Conservation (phyloP, 345 rosid species). For the Carallia pectinifolia region DNA sequence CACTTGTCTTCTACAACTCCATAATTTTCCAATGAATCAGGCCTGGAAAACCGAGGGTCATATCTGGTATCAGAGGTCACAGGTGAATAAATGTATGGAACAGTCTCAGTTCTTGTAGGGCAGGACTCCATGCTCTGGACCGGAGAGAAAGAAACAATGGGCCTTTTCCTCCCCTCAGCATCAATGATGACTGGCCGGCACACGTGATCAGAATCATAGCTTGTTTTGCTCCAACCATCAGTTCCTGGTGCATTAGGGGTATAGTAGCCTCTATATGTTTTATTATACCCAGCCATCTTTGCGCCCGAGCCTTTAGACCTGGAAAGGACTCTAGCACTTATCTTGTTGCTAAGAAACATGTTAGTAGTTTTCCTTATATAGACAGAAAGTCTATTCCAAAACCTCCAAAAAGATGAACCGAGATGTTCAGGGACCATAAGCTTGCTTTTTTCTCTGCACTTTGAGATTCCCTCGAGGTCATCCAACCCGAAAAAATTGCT, state of each 20-base stretch:
- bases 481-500: not conserved
- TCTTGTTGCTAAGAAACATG: constrained; percentile 1
- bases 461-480: constrained; percentile 10
- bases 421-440: constrained; percentile 8
- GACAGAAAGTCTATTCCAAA: not conserved
- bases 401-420: not conserved
- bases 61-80: constrained; percentile 11
- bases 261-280: constrained; percentile 13
- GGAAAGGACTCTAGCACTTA: constrained; percentile 1
- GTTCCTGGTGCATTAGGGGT: constrained; percentile 13
- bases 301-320: not conserved
- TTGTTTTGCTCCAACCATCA: constrained; percentile 25
- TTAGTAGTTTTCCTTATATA: constrained; percentile 12
- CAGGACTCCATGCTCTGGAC: constrained; percentile 5
- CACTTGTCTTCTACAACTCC: constrained; percentile 16
- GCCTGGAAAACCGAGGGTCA: constrained; percentile 2
- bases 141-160: constrained; percentile 17
- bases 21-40: constrained; percentile 8
- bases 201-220: constrained; percentile 34
- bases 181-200: constrained; percentile 38
- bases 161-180: constrained; percentile 43
- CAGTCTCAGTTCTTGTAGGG: constrained; percentile 25
- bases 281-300: constrained; percentile 30
- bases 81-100: constrained; percentile 20
- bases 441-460: constrained; percentile 4